A percentile compares a stretch with the other conserved stretches of the same genome.
Evolutionary conservation across 2,329 filamentous ascomycete species (phyloP).

Genomic region (Scortechinia acanthostroma): DNA sequence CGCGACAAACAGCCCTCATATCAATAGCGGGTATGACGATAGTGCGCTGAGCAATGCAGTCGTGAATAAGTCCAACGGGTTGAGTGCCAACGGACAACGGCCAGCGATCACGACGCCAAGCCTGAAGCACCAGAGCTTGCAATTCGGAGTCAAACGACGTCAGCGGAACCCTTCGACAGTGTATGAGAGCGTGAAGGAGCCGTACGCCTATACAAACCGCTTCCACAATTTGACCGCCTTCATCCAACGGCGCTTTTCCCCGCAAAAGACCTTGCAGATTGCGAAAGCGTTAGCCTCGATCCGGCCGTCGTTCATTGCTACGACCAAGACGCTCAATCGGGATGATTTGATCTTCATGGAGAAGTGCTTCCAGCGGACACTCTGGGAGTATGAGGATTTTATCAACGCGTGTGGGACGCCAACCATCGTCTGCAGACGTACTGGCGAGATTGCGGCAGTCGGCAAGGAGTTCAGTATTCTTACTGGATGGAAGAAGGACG

Average conservation of each 20-base stretch:
- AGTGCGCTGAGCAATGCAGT: background rate
- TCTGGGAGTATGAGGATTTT: constrained; percentile 90
- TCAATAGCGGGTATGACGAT: background rate
- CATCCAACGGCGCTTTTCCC: constrained; percentile 70
- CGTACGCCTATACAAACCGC: constrained; percentile 82
- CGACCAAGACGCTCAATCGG: constrained; percentile 78
- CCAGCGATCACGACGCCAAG: constrained; percentile 32
- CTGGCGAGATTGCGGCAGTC: constrained; percentile 87
- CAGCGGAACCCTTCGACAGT: constrained; percentile 73
- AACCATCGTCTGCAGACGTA: constrained; percentile 83
- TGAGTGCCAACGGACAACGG: constrained; percentile 33
- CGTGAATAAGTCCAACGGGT: constrained; percentile 11
- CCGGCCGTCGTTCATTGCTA: constrained; percentile 85
- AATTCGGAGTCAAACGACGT: constrained; percentile 38
- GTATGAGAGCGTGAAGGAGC: constrained; percentile 82
- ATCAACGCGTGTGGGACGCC: constrained; percentile 83
- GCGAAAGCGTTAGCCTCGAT: constrained; percentile 83
- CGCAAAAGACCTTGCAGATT: constrained; percentile 72
- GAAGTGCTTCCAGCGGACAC: constrained; percentile 85
- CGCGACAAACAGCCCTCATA: background rate
- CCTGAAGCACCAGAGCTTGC: constrained; percentile 19
- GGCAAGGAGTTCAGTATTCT: constrained; percentile 96
- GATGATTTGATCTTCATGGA: constrained; percentile 96
- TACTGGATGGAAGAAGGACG: constrained; percentile 87
- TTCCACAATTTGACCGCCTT: constrained; percentile 84